Base-by-base conservation (phyloP, 2,329 filamentous ascomycete genomes). In the Neonectria ditissima region DNA sequence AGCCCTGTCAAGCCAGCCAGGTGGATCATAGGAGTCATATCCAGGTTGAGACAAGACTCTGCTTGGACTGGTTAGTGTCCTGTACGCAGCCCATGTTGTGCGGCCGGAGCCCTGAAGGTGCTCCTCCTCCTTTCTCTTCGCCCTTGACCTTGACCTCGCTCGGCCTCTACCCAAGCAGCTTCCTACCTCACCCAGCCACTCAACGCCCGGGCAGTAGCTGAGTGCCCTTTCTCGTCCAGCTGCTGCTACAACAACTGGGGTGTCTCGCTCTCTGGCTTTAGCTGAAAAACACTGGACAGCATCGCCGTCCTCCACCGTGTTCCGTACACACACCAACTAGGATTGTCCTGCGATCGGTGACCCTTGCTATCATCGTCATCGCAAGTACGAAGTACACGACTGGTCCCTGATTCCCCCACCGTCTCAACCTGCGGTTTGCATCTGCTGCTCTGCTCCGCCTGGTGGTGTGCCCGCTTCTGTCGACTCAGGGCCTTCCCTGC, bases 11-110 rank as follows among this genome's bases (percentile, higher is more conserved):
- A 71, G 69, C 63, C 55, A 63, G 63, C 61, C 62, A 53, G 58
- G 71, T 73, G 71, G 71, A 70, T 67, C 67, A 70, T 71, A 64
- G 65, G 65, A 69, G 69, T 66, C 65, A 62, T 64, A 62, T 57
- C 72, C 62, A 65, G 55, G 57, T 70, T 68, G 59, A 74, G 65
- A 74, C 67, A 62, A 55, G 47, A 65, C 68, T 73, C 47, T 64
- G 48, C 67, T 65, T 65, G 70, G 59, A 63, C 55, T 67, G 69
- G 69, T 55, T 73, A 74, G 71, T 66, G 64, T 57, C 60, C 54
- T 65, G 58, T 56, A 54, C 56, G 59, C 54, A 62, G 62, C 62
- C 56, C 63, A 55, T 73, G 72, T 69, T 70, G 70, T 74, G 71
- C 61, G 66, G 48, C 54, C 43, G 22, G 20, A 56, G 39, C 28